Evolutionary conservation across 495 filamentous ascomycete genomes (phyloP), one percentile per base, ranked within the genome.

Genomic region (Sordaria brevicollis): DNA sequence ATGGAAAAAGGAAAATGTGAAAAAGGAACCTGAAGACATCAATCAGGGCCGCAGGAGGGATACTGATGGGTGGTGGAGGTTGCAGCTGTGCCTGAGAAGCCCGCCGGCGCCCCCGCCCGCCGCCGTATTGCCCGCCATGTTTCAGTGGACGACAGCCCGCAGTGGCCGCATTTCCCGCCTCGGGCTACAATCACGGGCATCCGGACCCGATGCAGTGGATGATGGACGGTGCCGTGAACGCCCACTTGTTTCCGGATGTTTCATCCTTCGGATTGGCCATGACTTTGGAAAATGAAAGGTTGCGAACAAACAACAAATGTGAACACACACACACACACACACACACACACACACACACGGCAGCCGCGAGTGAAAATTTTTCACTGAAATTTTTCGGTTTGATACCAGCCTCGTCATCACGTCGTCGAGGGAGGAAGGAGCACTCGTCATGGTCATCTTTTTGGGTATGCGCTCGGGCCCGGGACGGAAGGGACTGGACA

Each of bases 401-500:
- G 13, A 62, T 62, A 29, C 2, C 49, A 62, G 49, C 49, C 49
- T 31, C 25, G 49, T 62, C 49, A 62, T 62, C 49, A 31, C 49
- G 21, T 9, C 21, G 21, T 57, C 49, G 49, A 54, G 43, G 29
- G 21, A 57, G 49, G 49, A 3, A 57, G 49, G 49, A 62, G 25
- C 49, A 31, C 25, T 62, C 25, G 49, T 31, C 13, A 62, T 31
- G 13, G 13, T 1, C 49, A 29, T 62, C 49, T 29, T 13, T 57
- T 57, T 57, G 5, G 35, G 11, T 21, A 5, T 57, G 49, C 49
- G 25, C 25, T 62, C 25, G 49, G 49, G 25, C 49, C 49, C 49
- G 49, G 49, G 49, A 62, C 25, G 49, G 49, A 62, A 62, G 62
- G 37, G 62, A n/a, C n/a, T n/a, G 71, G 68, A 72, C 67, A 70